Evolutionary conservation across 2,329 filamentous ascomycete species (phyloP), one percentile per base, ranked within the genome.

Genomic region (Talaromyces sp.): DNA sequence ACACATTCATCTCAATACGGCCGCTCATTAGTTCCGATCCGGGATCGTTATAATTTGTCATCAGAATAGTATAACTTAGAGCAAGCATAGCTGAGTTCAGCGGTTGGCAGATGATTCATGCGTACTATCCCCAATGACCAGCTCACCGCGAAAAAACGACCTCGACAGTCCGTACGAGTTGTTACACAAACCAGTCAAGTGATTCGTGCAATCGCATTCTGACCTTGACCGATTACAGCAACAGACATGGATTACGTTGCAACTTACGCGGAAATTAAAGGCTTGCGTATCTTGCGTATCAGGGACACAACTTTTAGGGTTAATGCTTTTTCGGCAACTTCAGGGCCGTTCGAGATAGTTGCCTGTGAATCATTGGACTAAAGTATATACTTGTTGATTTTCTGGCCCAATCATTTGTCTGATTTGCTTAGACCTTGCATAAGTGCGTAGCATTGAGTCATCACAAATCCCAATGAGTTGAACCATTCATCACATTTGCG

Each of bases 201-300:
- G 57, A 59, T 37, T 48, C 31, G 57, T 31, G 9, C 25, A 33
- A 14, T 23, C 7, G 14, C 21, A 48, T 33, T 12, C 16, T 33
- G n/a, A 52, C 28, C 46, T 28, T 33, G 28, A 12, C n/a, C 21
- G 31, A 28, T 16, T 23, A 14, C n/a, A 14, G 48, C 28, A 5
- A 54, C 28, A 14, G 21, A 16, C n/a, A 54, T 11, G 5, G 1
- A 14, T 37, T 33, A n/a, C 42, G 14, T 25, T 46, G 11, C 28
- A 25, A n/a, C 25, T 33, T 6, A 28, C 21, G 18, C 56, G 40
- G 57, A 59, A 37, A 59, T 59, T 48, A 48, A 48, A 48, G n/a
- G 25, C 23, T 31, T 58, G 39, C 37, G 16, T 18, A 37, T 31
- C 23, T 31, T 58, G 39, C 37, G 16, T 18, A 37, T 31, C 56